These are phyloP conservation scores for Melastoma malabathricum DNA, from an alignment of 345 rosid genomes.

Conservation along the genomic window DNA sequence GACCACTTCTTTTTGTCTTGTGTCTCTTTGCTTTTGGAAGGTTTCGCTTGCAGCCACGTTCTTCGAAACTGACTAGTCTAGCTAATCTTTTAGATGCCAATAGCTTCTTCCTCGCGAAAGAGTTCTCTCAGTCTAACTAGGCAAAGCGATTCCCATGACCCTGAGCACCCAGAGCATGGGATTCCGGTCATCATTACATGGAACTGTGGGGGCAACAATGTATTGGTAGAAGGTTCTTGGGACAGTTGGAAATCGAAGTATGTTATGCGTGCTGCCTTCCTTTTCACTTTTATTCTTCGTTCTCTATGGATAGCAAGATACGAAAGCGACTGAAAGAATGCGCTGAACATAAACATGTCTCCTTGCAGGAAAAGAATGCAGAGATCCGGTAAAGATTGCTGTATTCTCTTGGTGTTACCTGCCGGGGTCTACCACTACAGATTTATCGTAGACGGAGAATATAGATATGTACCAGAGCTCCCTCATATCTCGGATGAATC, in stretches of 20 bases:
- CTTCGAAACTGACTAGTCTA: neutral
- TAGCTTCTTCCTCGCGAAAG: conserved; percentile 57
- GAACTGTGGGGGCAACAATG: conserved; percentile 82
- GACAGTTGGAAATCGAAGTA: conserved; percentile 80
- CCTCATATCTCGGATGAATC: conserved; percentile 58
- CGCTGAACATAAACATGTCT: conserved; percentile 7
- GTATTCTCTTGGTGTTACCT: conserved; percentile 64
- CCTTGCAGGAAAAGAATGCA: conserved; percentile 56
- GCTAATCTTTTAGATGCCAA: conserved; percentile 37
- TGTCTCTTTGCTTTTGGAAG: neutral
- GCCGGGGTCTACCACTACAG: conserved; percentile 78
- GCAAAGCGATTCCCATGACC: conserved; percentile 38
- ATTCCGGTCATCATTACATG: conserved; percentile 72
- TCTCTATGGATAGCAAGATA: neutral
- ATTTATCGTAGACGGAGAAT: conserved; percentile 76
- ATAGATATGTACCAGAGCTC: conserved; percentile 69
- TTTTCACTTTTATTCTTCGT: neutral
- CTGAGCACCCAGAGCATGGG: conserved; percentile 34
- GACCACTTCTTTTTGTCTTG: neutral
- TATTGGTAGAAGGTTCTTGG: conserved; percentile 88
- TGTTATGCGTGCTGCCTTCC: neutral
- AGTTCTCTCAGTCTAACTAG: conserved; percentile 27
- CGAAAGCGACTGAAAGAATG: neutral
- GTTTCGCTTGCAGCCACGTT: conserved; percentile 7
- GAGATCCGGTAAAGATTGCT: conserved; percentile 72